phyloP scores from a whole-genome alignment of 441 rosid genomes.

The Erysimum cheiri region DNA sequence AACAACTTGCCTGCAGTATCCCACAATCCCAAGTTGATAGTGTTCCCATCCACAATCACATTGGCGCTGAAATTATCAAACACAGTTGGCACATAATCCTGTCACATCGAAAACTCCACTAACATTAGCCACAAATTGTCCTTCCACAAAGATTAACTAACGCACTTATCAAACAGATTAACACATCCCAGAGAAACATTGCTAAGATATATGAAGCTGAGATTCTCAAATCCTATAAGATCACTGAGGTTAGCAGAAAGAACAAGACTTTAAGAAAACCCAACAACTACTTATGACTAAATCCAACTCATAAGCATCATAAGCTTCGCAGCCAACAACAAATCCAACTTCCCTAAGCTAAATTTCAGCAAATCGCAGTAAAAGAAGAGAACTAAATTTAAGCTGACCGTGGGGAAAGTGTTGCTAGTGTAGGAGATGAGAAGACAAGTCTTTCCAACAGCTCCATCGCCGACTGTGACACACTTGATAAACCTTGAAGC shows the following conservation, averaged over 20 bases:
- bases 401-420: constrained; percentile 83
- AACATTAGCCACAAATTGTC: constrained; percentile 1
- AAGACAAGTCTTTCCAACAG: constrained; percentile 95
- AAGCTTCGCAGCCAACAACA: neutral
- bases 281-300: neutral
- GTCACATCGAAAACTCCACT: constrained; percentile 39
- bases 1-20: constrained; percentile 81
- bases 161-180: constrained; percentile 13
- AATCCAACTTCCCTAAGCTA: neutral
- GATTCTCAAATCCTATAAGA: constrained; percentile 3
- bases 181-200: neutral
- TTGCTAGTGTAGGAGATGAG: constrained; percentile 92
- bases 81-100: constrained; percentile 97
- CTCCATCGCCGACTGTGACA: constrained; percentile 95
- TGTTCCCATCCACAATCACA: constrained; percentile 92
- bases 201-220: neutral
- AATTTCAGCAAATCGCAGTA: constrained; percentile 19
- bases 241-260: constrained; percentile 16
- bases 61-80: constrained; percentile 95
- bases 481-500: constrained; percentile 93
- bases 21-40: constrained; percentile 91
- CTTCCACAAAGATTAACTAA: neutral
- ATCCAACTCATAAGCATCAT: neutral
- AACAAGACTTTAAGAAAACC: constrained; percentile 22
- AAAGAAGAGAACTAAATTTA: constrained; percentile 18